Evolutionary conservation across 2,329 filamentous ascomycete genomes (phyloP), one percentile per base, ranked within the genome.

Genomic region (Sclerotinia trifoliorum): DNA sequence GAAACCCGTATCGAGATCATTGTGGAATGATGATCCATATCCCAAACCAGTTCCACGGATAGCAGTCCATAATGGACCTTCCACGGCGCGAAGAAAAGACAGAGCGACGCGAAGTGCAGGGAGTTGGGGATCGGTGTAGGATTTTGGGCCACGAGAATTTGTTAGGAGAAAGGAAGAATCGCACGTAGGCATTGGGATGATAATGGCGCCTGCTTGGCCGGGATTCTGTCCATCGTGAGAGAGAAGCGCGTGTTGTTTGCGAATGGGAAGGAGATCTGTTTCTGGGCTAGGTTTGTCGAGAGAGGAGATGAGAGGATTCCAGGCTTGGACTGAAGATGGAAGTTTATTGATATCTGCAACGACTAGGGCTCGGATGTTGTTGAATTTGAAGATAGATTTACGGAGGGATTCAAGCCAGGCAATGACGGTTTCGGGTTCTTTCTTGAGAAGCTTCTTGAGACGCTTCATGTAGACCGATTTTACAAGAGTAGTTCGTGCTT

Each of bases 1-100:
- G 62, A 91, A 87, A 3, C 94, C 95, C 1, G 88, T 88, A 75
- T 95, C 92, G 39, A 92, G 81, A 75, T 92, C 90, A 57, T 91
- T 89, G 56, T 85, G 85, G 76, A 98, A 96, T 74, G 86, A 88
- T 0, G 91, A 90, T 65, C 94, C 94, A 77, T 99, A 99, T 0
- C 95, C 95, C 65, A 98, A 88, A 56, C 95, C 95, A 55, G 92
- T 95, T 67, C 95, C 95, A 58, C 95, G 92, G 61, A 98, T 91
- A 0, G 93, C 92, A 71, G 90, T 90, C 94, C 95, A 98, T 44
- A 99, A 86, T 0, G 95, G 95, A 0, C 95, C 95, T 79, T 99
- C 95, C 24, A 96, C 91, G 0, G 93, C 89, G 77, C 97, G 94
- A 70, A 99, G 89, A 77, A 97, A 98, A 26, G 93, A 89, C 62